These are phyloP conservation scores for Solanum okadae DNA, from an alignment of 257 asterid genomes.

Conservation along the genomic window DNA sequence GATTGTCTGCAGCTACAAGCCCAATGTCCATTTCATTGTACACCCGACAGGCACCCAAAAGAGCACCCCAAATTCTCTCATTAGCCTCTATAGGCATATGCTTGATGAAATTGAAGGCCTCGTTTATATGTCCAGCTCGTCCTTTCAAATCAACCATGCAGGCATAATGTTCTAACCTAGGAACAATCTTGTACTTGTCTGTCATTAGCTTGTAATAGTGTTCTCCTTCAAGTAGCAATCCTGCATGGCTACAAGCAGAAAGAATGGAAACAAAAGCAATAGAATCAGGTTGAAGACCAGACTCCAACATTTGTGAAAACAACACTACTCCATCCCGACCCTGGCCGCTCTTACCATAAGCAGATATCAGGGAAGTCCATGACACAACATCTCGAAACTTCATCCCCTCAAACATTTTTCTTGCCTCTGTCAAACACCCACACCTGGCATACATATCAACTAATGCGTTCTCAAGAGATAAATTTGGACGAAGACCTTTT, in stretches of 20 bases:
- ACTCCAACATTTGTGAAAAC: slow-evolving; percentile 48
- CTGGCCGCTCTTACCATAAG: slow-evolving; percentile 80
- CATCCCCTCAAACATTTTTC: slow-evolving; percentile 70
- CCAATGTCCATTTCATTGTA: slow-evolving; percentile 65
- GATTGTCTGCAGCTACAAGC: slow-evolving; percentile 73
- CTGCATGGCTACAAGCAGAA: slow-evolving; percentile 91
- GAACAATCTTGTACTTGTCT: slow-evolving; percentile 45
- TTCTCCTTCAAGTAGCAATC: slow-evolving; percentile 53
- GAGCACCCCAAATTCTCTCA: slow-evolving; percentile 83
- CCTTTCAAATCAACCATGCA: slow-evolving; percentile 90
- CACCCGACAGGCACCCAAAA: slow-evolving; percentile 67
- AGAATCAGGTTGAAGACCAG: slow-evolving; percentile 56
- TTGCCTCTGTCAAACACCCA: slow-evolving; percentile 70
- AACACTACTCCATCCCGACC: slow-evolving; percentile 54
- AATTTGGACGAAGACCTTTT: slow-evolving; percentile 47
- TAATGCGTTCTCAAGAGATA: slow-evolving; percentile 72
- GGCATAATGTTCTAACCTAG: slow-evolving; percentile 69
- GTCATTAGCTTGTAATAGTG: slow-evolving; percentile 49
- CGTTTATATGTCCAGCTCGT: slow-evolving; percentile 59
- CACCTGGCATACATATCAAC: slow-evolving; percentile 94
- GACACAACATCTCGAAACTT: slow-evolving; percentile 59
- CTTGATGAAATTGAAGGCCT: slow-evolving; percentile 59
- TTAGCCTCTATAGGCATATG: slow-evolving; percentile 54
- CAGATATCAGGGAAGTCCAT: slow-evolving; percentile 87
- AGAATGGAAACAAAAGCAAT: slow-evolving; percentile 86